These are phyloP conservation scores for Lactifluus rugatus DNA, from an alignment of 768 basidiomycete species.

Conservation along the genomic window DNA sequence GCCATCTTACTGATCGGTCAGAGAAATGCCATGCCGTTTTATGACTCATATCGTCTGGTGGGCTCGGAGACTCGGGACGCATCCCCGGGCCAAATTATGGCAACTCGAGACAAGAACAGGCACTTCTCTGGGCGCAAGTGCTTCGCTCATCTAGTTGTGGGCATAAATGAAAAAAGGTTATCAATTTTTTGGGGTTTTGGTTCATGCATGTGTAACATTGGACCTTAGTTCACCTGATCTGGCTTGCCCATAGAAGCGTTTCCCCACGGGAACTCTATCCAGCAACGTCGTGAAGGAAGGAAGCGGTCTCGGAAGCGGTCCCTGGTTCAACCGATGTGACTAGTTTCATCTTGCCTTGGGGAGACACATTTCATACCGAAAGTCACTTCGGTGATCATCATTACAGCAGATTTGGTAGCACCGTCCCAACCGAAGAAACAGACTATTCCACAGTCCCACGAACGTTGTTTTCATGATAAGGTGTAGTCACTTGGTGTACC, in stretches of 20 bases:
- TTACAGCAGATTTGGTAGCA: neutral
- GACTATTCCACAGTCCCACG: neutral
- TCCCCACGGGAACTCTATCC: neutral
- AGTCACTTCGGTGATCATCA: neutral
- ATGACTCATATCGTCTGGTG: neutral
- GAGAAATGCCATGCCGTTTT: neutral
- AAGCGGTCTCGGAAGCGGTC: neutral
- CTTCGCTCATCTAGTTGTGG: neutral
- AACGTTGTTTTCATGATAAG: neutral
- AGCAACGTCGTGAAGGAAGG: neutral
- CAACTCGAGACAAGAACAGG: too few relatives aligned
- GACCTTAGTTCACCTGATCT: neutral
- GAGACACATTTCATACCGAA: neutral
- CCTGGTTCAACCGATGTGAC: neutral
- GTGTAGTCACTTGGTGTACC: neutral
- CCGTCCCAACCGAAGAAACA: neutral
- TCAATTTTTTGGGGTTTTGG: neutral
- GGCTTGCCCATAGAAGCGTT: neutral
- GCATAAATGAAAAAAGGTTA: neutral
- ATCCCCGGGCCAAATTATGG: too few relatives aligned
- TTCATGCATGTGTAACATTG: neutral
- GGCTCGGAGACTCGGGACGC: neutral
- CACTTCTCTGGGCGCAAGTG: neutral
- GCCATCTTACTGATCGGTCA: neutral
- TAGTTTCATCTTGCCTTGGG: neutral